Conservation (phyloP, 306 rosid species). For the Bauhinia variegata region DNA sequence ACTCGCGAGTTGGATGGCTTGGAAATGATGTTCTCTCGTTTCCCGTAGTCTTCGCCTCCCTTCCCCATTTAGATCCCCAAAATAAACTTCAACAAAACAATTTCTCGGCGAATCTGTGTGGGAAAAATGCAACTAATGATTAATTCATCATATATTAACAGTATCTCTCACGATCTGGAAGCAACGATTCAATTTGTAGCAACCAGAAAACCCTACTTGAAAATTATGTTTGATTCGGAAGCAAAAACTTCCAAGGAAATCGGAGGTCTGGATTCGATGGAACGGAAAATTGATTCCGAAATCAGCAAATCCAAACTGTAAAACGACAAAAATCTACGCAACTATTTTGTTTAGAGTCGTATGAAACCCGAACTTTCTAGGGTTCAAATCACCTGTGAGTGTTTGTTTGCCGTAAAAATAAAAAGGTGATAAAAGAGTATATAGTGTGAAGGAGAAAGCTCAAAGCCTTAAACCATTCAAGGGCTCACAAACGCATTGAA, state of each 20-base stretch:
- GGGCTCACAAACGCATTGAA: slow-evolving; percentile 27
- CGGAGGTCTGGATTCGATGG: not conserved
- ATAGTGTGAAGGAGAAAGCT: slow-evolving; percentile 36
- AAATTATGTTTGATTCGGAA: too few species aligned
- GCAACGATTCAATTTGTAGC: slow-evolving; percentile 4
- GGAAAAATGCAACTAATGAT: slow-evolving; percentile 1
- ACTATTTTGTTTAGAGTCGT: not conserved
- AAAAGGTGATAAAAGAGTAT: slow-evolving; percentile 22
- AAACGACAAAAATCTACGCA: not conserved
- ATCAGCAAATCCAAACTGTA: too few species aligned
- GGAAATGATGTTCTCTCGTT: slow-evolving; percentile 36
- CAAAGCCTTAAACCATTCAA: not conserved
- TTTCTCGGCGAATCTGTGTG: slow-evolving; percentile 15
- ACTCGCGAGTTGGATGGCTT: slow-evolving; percentile 28
- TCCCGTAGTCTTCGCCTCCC: slow-evolving; percentile 58
- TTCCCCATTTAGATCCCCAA: slow-evolving; percentile 56
- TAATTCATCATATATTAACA: slow-evolving; percentile 3
- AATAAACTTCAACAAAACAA: slow-evolving; percentile 29
- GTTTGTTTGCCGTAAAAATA: slow-evolving; percentile 37
- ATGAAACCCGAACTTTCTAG: not conserved
- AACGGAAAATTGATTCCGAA: not conserved
- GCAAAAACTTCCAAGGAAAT: not conserved
- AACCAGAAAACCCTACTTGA: too few species aligned
- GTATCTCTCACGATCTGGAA: too few species aligned
- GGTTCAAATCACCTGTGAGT: not conserved